Conservation (phyloP, 768 basidiomycete genomes). For the Agrocybe praecox region DNA sequence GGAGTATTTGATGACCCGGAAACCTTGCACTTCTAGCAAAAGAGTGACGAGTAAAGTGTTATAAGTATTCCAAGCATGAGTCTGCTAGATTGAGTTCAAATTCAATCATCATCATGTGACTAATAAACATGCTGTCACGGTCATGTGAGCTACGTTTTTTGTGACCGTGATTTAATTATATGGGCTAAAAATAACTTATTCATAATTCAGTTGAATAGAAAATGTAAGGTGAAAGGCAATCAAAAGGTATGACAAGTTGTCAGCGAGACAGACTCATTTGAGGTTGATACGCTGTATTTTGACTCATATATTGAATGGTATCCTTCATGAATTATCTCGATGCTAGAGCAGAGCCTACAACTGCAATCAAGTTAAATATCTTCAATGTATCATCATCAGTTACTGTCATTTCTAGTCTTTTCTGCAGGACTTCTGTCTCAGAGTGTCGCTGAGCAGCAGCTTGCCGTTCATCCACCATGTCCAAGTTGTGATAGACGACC, state of each 20-base stretch:
- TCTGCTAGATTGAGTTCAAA: constrained; percentile 5
- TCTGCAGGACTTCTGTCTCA: constrained; percentile 41
- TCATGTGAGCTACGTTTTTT: not conserved
- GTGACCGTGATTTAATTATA: too few species aligned
- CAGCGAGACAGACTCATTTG: too few species aligned
- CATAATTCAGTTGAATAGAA: too few species aligned
- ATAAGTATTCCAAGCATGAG: constrained; percentile 1
- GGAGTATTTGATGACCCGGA: constrained; percentile 8
- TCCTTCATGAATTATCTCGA: constrained; percentile 23
- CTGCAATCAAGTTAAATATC: constrained; percentile 59
- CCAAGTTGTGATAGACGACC: constrained; percentile 73
- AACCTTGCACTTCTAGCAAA: not conserved
- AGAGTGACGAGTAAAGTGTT: not conserved
- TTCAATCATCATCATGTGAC: constrained; percentile 5
- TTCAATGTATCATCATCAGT: constrained; percentile 55
- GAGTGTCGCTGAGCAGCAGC: constrained; percentile 51
- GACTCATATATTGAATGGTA: too few species aligned
- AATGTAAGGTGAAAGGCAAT: too few species aligned
- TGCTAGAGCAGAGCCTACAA: constrained; percentile 60
- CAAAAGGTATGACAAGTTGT: too few species aligned
- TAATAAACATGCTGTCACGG: not conserved
- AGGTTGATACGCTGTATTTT: too few species aligned
- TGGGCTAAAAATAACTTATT: too few species aligned
- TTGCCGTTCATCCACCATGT: constrained; percentile 55
- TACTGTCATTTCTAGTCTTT: constrained; percentile 41